Evolutionary conservation across 306 rosid genomes (phyloP).

Genomic region (Cucumis melo): DNA sequence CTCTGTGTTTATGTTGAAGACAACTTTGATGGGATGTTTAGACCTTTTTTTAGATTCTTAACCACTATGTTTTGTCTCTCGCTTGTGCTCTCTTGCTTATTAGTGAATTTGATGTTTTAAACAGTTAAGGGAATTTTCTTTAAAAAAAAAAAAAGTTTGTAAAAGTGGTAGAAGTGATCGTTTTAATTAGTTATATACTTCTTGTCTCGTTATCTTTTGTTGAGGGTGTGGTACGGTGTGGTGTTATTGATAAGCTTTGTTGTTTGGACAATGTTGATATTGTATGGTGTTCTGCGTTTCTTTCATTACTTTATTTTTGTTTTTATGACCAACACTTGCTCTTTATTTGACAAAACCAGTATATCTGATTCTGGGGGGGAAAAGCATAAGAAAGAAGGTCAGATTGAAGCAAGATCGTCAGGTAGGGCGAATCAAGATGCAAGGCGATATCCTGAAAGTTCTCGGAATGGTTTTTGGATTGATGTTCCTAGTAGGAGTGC

Average conservation of each 20-base stretch:
- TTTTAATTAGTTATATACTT: background rate
- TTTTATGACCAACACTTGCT: background rate
- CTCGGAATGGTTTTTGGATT: constrained; percentile 18
- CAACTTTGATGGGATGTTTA: background rate
- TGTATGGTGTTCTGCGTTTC: background rate
- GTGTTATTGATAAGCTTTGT: background rate
- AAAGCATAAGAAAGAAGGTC: constrained; percentile 18
- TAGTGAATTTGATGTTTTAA: background rate
- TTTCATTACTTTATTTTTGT: background rate
- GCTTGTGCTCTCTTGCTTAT: background rate
- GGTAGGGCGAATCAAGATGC: constrained; percentile 15
- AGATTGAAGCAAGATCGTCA: constrained; percentile 20
- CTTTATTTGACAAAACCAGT: constrained; percentile 15
- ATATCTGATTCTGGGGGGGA: constrained; percentile 29
- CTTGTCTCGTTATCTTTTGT: background rate
- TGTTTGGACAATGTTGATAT: background rate
- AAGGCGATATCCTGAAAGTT: constrained; percentile 6
- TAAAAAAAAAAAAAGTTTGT: background rate
- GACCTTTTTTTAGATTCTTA: background rate
- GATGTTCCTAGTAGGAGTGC: constrained; percentile 44
- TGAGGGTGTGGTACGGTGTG: background rate
- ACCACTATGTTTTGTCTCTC: background rate
- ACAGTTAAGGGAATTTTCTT: background rate
- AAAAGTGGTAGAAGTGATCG: background rate
- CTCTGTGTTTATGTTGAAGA: background rate